Conservation (phyloP, 2,329 filamentous ascomycete genomes). For the Cladosporium halotolerans region DNA sequence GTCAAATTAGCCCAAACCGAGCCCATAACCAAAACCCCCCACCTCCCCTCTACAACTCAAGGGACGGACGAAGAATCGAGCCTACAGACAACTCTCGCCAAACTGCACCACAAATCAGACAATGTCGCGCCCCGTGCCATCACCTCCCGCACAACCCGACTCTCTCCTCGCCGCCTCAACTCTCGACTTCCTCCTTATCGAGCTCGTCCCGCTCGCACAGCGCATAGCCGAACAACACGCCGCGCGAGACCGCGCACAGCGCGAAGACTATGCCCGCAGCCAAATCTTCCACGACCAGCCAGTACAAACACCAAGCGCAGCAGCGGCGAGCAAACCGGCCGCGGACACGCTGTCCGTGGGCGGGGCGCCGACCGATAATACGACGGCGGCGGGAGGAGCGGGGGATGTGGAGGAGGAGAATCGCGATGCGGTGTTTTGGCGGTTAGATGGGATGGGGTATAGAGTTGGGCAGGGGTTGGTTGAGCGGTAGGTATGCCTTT, state of each 20-base stretch:
- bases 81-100: neutral
- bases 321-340: neutral
- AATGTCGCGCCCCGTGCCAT: slow-evolving; percentile 4
- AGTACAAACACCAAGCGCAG: neutral
- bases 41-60: too few species aligned
- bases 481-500: slow-evolving; percentile 60
- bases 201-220: slow-evolving; percentile 90
- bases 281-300: slow-evolving; percentile 21
- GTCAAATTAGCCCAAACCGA: too few species aligned
- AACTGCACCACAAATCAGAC: neutral
- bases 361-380: slow-evolving; percentile 3
- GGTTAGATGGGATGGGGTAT: slow-evolving; percentile 80
- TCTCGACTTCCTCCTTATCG: slow-evolving; percentile 91
- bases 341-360: slow-evolving; percentile 4
- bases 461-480: slow-evolving; percentile 87
- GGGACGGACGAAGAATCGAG: too few species aligned
- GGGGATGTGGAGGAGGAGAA: slow-evolving; percentile 61
- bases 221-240: slow-evolving; percentile 72
- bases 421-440: slow-evolving; percentile 75
- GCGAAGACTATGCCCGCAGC: slow-evolving; percentile 25
- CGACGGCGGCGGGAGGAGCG: slow-evolving; percentile 3
- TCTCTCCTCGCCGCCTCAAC: slow-evolving; percentile 64
- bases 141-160: slow-evolving; percentile 1
- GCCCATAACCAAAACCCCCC: too few species aligned
- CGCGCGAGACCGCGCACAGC: slow-evolving; percentile 39